A percentile compares a stretch with the other conserved stretches of the same genome.
Evolutionary conservation across 768 basidiomycete species (phyloP).

Genomic region (Boletus rex-veris): DNA sequence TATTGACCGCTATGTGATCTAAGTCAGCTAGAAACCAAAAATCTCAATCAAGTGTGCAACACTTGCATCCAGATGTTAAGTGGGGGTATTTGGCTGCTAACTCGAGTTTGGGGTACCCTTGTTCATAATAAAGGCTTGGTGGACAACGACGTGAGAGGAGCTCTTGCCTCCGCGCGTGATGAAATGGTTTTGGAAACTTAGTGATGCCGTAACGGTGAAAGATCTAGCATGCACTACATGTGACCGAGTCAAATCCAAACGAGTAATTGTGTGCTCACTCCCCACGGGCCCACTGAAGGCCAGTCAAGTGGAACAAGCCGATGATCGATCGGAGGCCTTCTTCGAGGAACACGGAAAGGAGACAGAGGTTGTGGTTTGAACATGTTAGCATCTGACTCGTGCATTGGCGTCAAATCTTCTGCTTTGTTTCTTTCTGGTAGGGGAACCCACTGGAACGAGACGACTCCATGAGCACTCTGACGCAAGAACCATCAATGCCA

Average conservation of each 20-base stretch:
- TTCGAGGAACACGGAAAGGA: conserved; percentile 12
- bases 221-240: conserved; percentile 7
- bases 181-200: conserved; percentile 22
- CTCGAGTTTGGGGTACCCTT: conserved; percentile 25
- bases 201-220: conserved; percentile 10
- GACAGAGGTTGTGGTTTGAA: neutral
- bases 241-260: neutral
- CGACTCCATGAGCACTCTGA: conserved; percentile 1
- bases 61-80: conserved; percentile 42
- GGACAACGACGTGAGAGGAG: conserved; percentile 15
- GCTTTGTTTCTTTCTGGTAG: conserved; percentile 28
- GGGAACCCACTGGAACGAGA: conserved; percentile 23
- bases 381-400: neutral
- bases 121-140: conserved; percentile 24
- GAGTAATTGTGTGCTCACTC: conserved; percentile 13
- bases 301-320: conserved; percentile 19
- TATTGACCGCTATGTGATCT: conserved; percentile 44
- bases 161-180: conserved; percentile 23
- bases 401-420: conserved; percentile 28
- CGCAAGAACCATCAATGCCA: neutral
- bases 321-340: conserved; percentile 18
- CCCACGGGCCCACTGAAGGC: conserved; percentile 17
- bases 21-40: conserved; percentile 1
- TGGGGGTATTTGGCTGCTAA: conserved; percentile 37
- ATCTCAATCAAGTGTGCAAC: neutral